A percentile compares a stretch with the other conserved stretches of the same genome.
Conservation (phyloP, 2,329 filamentous ascomycete genomes). For the Dactylellina haptotyla region DNA sequence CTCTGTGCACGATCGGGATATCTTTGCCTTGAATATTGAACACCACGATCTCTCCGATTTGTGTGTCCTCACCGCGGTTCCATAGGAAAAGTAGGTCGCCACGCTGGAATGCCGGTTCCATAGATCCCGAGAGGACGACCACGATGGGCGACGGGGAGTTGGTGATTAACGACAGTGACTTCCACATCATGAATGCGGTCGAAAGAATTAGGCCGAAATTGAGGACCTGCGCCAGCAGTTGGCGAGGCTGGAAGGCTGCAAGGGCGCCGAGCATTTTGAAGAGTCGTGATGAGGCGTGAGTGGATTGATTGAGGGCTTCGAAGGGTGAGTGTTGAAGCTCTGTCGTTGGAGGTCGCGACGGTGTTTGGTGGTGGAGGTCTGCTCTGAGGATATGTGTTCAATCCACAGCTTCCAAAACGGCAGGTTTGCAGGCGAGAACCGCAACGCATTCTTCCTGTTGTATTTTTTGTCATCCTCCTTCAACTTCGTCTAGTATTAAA, state of each 20-base stretch:
- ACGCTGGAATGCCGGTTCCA: slow-evolving; percentile 84
- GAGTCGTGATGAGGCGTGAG: slow-evolving; percentile 19
- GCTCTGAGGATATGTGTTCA: slow-evolving; percentile 30
- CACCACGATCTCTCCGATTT: slow-evolving; percentile 78
- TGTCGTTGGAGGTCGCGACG: not conserved
- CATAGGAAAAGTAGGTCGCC: slow-evolving; percentile 80
- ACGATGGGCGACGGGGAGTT: slow-evolving; percentile 82
- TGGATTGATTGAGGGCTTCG: no score
- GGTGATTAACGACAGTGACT: slow-evolving; percentile 81
- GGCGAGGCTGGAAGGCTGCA: slow-evolving; percentile 75
- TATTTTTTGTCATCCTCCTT: no score
- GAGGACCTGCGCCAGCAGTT: slow-evolving; percentile 81
- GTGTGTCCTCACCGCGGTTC: slow-evolving; percentile 73
- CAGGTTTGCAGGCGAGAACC: slow-evolving; percentile 11
- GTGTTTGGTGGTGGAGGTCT: not conserved
- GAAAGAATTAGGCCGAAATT: slow-evolving; percentile 92
- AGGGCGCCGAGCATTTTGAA: slow-evolving; percentile 73
- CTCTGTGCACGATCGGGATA: slow-evolving; percentile 94
- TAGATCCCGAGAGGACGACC: slow-evolving; percentile 83
- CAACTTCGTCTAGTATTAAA: no score
- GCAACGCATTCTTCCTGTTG: slow-evolving; percentile 22
- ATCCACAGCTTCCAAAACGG: slow-evolving; percentile 13
- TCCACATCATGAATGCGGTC: slow-evolving; percentile 96
- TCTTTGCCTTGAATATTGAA: slow-evolving; percentile 92
- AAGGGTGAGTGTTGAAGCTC: slow-evolving; percentile 10